Evolutionary conservation across 208 protist genomes (phyloP).

Genomic region (Endotrypanum monterogeii): DNA sequence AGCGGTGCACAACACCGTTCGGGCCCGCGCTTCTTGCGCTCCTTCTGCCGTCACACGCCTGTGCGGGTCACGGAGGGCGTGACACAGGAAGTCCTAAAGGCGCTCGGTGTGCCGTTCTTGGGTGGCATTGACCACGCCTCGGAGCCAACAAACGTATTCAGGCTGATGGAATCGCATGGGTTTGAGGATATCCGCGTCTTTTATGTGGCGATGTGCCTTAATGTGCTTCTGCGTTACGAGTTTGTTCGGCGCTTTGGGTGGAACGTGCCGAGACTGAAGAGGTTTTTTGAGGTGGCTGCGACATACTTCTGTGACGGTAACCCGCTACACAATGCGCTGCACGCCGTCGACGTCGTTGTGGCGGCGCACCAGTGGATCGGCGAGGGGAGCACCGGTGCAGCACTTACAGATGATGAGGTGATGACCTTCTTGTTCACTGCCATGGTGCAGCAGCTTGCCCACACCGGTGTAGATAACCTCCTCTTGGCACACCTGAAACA

Average conservation of each 20-base stretch:
- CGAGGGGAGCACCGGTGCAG: slow-evolving; percentile 38
- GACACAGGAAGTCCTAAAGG: slow-evolving; percentile 30
- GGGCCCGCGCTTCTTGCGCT: slow-evolving; percentile 49
- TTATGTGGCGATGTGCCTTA: slow-evolving; percentile 55
- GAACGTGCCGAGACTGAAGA: slow-evolving; percentile 38
- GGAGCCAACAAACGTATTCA: slow-evolving; percentile 17
- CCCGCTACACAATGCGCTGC: slow-evolving; percentile 75
- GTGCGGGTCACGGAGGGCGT: slow-evolving; percentile 37
- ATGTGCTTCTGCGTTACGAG: slow-evolving; percentile 68
- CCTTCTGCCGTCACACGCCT: slow-evolving; percentile 41
- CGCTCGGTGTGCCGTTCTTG: slow-evolving; percentile 47
- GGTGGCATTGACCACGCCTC: slow-evolving; percentile 34
- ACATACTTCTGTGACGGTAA: slow-evolving; percentile 58
- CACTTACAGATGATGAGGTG: slow-evolving; percentile 53
- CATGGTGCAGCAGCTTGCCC: slow-evolving; percentile 52
- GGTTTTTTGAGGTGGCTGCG: slow-evolving; percentile 44
- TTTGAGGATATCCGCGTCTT: slow-evolving; percentile 15
- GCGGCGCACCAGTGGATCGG: slow-evolving; percentile 61
- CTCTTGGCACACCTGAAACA: slow-evolving; percentile 63
- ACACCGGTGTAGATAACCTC: slow-evolving; percentile 77
- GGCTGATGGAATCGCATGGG: slow-evolving; percentile 20
- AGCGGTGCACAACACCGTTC: slow-evolving; percentile 5
- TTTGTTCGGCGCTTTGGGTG: slow-evolving; percentile 61
- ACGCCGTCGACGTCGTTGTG: slow-evolving; percentile 75
- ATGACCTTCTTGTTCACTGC: slow-evolving; percentile 62